phyloP scores from a whole-genome alignment of 208 protist genomes.

The Zelonia costaricensis region DNA sequence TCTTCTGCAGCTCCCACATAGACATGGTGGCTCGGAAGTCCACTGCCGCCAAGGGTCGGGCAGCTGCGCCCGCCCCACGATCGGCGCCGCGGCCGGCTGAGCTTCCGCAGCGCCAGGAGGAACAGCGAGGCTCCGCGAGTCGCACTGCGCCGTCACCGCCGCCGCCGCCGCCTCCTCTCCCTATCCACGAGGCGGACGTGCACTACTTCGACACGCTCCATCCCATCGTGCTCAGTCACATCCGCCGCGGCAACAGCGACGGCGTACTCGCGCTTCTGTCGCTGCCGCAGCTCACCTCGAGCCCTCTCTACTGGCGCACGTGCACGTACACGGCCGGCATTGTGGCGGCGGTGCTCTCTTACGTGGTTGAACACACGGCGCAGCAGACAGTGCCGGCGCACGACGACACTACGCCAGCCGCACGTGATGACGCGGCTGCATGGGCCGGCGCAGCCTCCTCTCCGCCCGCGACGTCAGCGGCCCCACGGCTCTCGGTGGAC shows the following conservation, averaged over 20 bases:
- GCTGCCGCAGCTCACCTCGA: constrained; percentile 35
- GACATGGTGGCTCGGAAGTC: too few relatives aligned
- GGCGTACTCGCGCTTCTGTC: constrained; percentile 46
- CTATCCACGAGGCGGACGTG: constrained; percentile 4
- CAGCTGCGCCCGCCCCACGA: too few relatives aligned
- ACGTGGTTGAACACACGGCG: constrained; percentile 25
- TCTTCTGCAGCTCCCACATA: too few relatives aligned
- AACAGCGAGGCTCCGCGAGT: neutral
- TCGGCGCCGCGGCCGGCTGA: too few relatives aligned
- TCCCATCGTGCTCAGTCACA: constrained; percentile 54
- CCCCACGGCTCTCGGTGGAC: constrained; percentile 5
- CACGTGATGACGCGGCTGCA: neutral
- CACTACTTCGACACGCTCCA: constrained; percentile 65
- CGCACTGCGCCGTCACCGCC: neutral
- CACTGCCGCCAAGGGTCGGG: too few relatives aligned
- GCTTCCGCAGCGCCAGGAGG: too few relatives aligned
- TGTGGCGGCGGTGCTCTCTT: constrained; percentile 42
- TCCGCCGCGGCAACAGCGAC: constrained; percentile 41
- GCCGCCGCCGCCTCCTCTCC: too few relatives aligned
- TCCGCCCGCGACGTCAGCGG: neutral
- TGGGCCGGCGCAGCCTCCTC: neutral
- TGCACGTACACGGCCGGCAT: constrained; percentile 74
- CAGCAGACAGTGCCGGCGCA: constrained; percentile 4
- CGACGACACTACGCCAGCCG: neutral
- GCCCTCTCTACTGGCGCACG: constrained; percentile 67